Evolutionary conservation across 805 yeast species (phyloP).

Genomic region (Kregervanrija pseudodelftensis): DNA sequence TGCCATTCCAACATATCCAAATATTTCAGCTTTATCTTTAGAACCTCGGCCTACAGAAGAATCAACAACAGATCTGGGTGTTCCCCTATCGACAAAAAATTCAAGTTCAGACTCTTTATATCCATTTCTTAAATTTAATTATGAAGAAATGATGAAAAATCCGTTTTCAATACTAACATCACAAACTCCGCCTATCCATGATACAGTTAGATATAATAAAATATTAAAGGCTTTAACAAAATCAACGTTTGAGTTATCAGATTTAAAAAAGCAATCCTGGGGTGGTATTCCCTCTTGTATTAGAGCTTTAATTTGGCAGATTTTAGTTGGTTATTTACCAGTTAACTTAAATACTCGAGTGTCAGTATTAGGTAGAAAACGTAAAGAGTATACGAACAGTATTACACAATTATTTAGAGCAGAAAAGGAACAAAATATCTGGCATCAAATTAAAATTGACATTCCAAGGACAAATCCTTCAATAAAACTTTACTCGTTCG

Average conservation of each 20-base stretch:
- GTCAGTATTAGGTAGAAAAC: conserved; percentile 63
- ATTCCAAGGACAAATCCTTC: conserved; percentile 91
- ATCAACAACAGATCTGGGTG: no score
- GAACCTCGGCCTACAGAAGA: background rate
- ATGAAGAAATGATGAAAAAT: conserved; percentile 35
- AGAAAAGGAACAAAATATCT: conserved; percentile 66
- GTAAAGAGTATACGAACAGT: conserved; percentile 80
- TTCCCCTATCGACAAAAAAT: no score
- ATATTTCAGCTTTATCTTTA: conserved; percentile 5
- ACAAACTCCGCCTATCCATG: conserved; percentile 25
- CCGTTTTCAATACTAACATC: conserved; percentile 31
- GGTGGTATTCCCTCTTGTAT: conserved; percentile 83
- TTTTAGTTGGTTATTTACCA: conserved; percentile 84
- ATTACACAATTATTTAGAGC: conserved; percentile 52
- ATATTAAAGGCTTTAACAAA: conserved; percentile 55
- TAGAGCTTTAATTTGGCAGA: conserved; percentile 84
- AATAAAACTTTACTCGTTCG: conserved; percentile 60
- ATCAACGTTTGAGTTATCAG: conserved; percentile 57
- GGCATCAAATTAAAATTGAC: conserved; percentile 95
- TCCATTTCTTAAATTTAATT: conserved; percentile 23
- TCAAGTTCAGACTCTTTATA: conserved; percentile 1
- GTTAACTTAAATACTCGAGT: conserved; percentile 72
- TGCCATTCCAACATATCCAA: conserved; percentile 17
- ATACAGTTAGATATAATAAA: conserved; percentile 53
- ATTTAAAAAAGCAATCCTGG: conserved; percentile 80